Base-by-base conservation (phyloP, 768 basidiomycete genomes). In the Lactifluus pinguis region DNA sequence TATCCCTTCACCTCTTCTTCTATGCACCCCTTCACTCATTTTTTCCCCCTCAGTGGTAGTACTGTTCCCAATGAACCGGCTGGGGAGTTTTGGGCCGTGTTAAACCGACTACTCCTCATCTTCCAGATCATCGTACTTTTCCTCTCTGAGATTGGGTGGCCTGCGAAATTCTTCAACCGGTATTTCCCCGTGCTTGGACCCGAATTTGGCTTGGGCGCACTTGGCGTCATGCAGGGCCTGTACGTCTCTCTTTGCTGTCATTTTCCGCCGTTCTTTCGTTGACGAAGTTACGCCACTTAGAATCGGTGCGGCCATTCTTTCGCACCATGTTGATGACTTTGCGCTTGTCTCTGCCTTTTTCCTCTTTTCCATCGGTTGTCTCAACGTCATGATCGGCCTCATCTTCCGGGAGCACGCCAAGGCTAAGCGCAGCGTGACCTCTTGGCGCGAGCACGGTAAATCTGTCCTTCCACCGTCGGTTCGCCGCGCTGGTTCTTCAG, bases 1-100 rank as follows among this genome's bases (percentile, higher is more conserved):
- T 45, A 44, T 21, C 29, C 39, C 44, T 8, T 15, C 25, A 38
- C 13, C 8, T 39, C 34, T 11, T 41, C 30, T 34, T 11, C 7
- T 13, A 36, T 6, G 47, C n/a, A 52, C 2, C 21, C 21, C 7
- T 45, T 45, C 44, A 21, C 21, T 47, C 64, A 57, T 61, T 81
- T 13, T 34, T 25, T 25, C 25, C 25, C 25, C 25, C 21, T 75
- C 63, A 87, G 83, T 57, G 67, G 73, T 48, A 89, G 85, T 72
- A 92, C 91, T 3, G 91, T 97, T 2, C 93, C 93, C 1, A 92
- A 93, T 71, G 90, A 95, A 72, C 81, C 89, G 32, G 93, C 89
- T 25, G 93, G 93, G 32, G 81, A 83, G 10, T 95, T 97, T 74
- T 97, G 92, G 89, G 88, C 90, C 9, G 84, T 95, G 63, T 76